phyloP scores from a whole-genome alignment of 352 stramenopile genomes.

The Saprolegnia parasitica region DNA sequence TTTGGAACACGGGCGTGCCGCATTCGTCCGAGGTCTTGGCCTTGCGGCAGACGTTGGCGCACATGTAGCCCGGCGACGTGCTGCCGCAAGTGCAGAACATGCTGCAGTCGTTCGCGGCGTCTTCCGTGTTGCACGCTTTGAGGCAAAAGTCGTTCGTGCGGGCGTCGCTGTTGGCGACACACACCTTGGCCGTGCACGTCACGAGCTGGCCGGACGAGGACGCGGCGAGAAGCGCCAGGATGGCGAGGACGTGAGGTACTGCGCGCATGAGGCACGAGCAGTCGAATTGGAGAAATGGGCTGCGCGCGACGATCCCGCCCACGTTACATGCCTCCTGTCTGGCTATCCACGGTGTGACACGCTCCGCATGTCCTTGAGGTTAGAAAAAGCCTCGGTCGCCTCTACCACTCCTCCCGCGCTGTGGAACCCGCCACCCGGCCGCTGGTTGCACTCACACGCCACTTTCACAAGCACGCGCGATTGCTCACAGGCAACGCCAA shows the following conservation, averaged over 20 bases:
- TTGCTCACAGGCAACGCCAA: too few species aligned
- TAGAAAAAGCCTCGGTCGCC: not conserved
- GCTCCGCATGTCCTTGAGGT: slow-evolving; percentile 1
- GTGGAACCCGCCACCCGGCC: not conserved
- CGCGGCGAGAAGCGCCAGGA: not conserved
- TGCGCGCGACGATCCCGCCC: not conserved
- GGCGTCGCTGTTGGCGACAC: not conserved
- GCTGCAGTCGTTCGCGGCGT: not conserved
- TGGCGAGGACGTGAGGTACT: slow-evolving; percentile 8
- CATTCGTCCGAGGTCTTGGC: slow-evolving; percentile 22
- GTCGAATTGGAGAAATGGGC: slow-evolving; percentile 7
- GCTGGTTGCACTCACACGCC: not conserved
- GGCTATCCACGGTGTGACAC: not conserved
- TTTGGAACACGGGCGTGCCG: slow-evolving; percentile 21
- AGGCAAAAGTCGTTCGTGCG: slow-evolving; percentile 11
- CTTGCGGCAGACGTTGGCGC: slow-evolving; percentile 23
- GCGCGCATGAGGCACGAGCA: slow-evolving; percentile 21
- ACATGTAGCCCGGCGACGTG: not conserved
- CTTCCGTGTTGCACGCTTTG: slow-evolving; percentile 10
- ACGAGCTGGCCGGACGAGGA: not conserved
- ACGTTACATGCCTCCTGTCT: not conserved
- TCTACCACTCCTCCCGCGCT: not conserved
- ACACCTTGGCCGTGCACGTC: not conserved
- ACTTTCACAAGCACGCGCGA: too few species aligned
- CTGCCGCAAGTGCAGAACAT: not conserved